A percentile compares a stretch with the other conserved stretches of the same genome.
These are phyloP conservation scores for Parastagonospora avenae DNA, from an alignment of 2,329 filamentous ascomycete species.

Conservation along the genomic window DNA sequence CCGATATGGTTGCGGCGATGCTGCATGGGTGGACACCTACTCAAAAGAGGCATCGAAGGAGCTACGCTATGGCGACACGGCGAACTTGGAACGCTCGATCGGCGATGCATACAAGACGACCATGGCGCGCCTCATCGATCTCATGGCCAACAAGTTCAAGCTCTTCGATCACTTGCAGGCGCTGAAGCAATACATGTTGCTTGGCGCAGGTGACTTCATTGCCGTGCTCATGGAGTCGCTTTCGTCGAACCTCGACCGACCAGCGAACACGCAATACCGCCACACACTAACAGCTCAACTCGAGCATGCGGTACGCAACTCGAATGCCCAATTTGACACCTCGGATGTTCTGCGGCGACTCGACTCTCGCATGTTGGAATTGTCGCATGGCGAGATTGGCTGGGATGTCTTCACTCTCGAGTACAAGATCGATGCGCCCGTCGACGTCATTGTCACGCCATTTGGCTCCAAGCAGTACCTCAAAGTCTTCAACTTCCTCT, in stretches of 20 bases:
- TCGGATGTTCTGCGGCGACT: conserved; percentile 88
- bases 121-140: conserved; percentile 89
- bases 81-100: conserved; percentile 88
- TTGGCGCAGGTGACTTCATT: conserved; percentile 97
- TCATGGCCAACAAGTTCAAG: conserved; percentile 96
- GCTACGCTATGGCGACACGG: conserved; percentile 89
- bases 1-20: conserved; percentile 90
- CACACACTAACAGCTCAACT: conserved; percentile 97
- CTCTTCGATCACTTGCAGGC: conserved; percentile 90
- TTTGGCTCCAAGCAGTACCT: conserved; percentile 96
- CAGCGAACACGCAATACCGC: conserved; percentile 94
- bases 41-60: conserved; percentile 92
- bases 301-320: conserved; percentile 95
- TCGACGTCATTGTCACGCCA: conserved; percentile 95
- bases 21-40: conserved; percentile 93
- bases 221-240: conserved; percentile 96
- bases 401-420: conserved; percentile 99
- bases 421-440: conserved; percentile 95
- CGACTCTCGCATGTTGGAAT: conserved; percentile 96
- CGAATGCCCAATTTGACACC: conserved; percentile 94
- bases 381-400: conserved; percentile 94
- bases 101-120: conserved; percentile 98
- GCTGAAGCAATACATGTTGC: conserved; percentile 90
- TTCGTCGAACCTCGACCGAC: conserved; percentile 87
- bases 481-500: conserved; percentile 98